Conservation (phyloP, 495 filamentous ascomycete genomes). For the Acidiella bohemica region DNA sequence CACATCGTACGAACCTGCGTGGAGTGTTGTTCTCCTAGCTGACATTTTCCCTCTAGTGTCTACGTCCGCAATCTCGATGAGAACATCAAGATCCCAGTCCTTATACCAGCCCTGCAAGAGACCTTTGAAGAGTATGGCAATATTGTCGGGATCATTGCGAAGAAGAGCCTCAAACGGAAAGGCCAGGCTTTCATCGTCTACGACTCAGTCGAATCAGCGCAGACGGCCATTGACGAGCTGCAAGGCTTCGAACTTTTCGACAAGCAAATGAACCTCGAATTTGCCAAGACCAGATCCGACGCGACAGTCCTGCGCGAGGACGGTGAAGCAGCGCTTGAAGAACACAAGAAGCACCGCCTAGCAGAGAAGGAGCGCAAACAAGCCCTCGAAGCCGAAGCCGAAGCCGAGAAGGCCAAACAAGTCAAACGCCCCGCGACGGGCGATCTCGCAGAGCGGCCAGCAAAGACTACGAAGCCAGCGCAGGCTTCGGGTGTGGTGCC, state of each 20-base stretch:
- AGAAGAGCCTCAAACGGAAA: slow-evolving; percentile 81
- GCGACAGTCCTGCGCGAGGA: slow-evolving; percentile 62
- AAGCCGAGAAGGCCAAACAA: slow-evolving; percentile 57
- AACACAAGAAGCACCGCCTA: slow-evolving; percentile 69
- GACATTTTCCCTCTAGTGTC: slow-evolving; percentile 11
- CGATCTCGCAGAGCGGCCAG: slow-evolving; percentile 35
- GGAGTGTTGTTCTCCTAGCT: slow-evolving; percentile 2
- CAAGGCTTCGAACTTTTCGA: slow-evolving; percentile 91
- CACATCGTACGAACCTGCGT: slow-evolving; percentile 23
- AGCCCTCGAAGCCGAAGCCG: slow-evolving; percentile 62
- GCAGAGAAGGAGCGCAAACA: slow-evolving; percentile 94
- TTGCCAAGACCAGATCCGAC: slow-evolving; percentile 77
- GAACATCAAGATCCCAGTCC: slow-evolving; percentile 65
- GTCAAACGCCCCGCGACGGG: slow-evolving; percentile 58
- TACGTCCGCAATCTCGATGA: slow-evolving; percentile 44
- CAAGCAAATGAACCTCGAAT: slow-evolving; percentile 79
- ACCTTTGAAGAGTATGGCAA: slow-evolving; percentile 87
- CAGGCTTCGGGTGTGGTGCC: slow-evolving; percentile 68
- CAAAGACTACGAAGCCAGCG: slow-evolving; percentile 57
- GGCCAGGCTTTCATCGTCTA: slow-evolving; percentile 96
- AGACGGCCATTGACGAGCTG: slow-evolving; percentile 71
- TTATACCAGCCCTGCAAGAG: slow-evolving; percentile 58
- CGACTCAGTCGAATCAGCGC: slow-evolving; percentile 60
- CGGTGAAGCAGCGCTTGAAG: slow-evolving; percentile 71
- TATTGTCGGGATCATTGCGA: slow-evolving; percentile 82